phyloP scores from a whole-genome alignment of 768 basidiomycete species.

The Tylopilus felleus region DNA sequence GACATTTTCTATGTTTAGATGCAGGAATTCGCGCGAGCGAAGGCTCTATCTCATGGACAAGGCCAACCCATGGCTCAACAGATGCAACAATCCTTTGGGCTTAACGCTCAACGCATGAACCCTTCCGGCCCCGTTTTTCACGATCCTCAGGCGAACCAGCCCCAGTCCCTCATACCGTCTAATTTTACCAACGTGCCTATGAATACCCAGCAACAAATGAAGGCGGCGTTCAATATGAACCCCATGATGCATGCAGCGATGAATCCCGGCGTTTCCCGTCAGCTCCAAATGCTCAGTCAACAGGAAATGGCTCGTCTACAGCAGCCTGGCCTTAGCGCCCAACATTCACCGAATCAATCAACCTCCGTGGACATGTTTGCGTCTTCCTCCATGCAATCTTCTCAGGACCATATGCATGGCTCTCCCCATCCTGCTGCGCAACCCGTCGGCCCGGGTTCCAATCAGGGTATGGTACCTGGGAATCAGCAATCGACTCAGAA shows the following conservation, averaged over 20 bases:
- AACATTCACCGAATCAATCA: constrained; percentile 38
- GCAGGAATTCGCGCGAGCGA: constrained; percentile 43
- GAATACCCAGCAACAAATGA: constrained; percentile 35
- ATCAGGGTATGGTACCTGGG: constrained; percentile 24
- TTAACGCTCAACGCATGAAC: constrained; percentile 36
- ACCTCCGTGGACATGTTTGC: constrained; percentile 46
- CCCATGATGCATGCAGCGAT: constrained; percentile 39
- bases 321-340: constrained; percentile 30
- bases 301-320: constrained; percentile 37
- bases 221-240: constrained; percentile 29
- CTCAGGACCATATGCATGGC: constrained; percentile 44
- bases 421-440: constrained; percentile 41
- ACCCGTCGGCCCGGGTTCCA: constrained; percentile 16
- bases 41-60: constrained; percentile 40
- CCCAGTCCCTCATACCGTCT: constrained; percentile 32
- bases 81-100: constrained; percentile 44
- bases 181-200: constrained; percentile 40
- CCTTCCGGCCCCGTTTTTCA: constrained; percentile 36
- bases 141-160: constrained; percentile 30
- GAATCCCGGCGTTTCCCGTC: constrained; percentile 28
- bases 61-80: constrained; percentile 37
- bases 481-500: constrained; percentile 26
- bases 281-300: constrained; percentile 47
- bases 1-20: constrained; percentile 35
- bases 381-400: constrained; percentile 39